Evolutionary conservation across 2,329 filamentous ascomycete genomes (phyloP), one percentile per base, ranked within the genome.

Genomic region (Cryphonectria nitschkei): DNA sequence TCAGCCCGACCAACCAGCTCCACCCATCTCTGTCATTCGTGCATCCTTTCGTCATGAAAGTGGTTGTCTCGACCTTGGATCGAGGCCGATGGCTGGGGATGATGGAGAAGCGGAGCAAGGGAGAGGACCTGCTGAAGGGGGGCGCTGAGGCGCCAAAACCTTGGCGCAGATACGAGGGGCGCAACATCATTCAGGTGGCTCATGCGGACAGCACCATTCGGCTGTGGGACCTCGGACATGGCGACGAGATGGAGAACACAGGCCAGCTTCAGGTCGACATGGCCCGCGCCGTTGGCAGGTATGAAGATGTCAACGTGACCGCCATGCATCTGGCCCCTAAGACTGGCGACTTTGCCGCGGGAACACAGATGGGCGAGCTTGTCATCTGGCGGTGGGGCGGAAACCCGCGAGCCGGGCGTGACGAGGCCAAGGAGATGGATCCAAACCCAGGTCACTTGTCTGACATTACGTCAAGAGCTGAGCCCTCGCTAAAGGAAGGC

Each of bases 191-290:
- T 8, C 92, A 95, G 73, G 93, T 93, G 5, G 92, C 94, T 0
- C 95, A 99, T 79, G 94, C 92, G 3, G 96, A 99, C 80, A 94
- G 95, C 68, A 97, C 93, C 0, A 85, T 99, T n/a, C 87, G 95
- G 43, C 84, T 98, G 8, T 99, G 95, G 94, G 96, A 99, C 80
- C 89, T 92, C 29, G 96, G 96, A 0, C 93, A 97, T 76, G 93
- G 90, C 19, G 96, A 99, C 77, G 93, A 98, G 76, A 92, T 99
- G 66, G 96, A 99, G 80, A 98, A 98, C 76, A 86, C 89, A 16
- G 85, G 86, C 4, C 86, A 93, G 68, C 83, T 98, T 34, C 95
- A 99, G 81, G 90, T 97, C 7, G 95, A 99, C 76, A 85, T 98
- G 52, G 92, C 93, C 8, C 88, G 93, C 74, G 93, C 95, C 2